A percentile compares a stretch with the other conserved stretches of the same genome.
phyloP scores from a whole-genome alignment of 1,139 yeast genomes.

The Diutina neorugosa region DNA sequence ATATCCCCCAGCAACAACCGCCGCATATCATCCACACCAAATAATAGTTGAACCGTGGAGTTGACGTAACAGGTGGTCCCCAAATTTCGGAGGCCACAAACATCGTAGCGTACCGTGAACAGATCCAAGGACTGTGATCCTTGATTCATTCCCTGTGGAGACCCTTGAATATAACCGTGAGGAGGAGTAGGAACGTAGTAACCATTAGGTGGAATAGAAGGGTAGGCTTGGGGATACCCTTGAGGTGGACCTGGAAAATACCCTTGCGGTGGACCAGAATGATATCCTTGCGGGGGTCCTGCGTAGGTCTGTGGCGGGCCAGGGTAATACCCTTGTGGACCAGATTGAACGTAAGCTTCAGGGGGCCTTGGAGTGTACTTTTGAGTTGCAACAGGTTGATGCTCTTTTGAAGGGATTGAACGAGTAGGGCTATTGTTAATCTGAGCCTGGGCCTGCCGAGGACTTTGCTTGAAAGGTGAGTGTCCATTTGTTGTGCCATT shows the following conservation, averaged over 20 bases:
- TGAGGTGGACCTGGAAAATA: neutral
- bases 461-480: neutral
- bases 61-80: conserved; percentile 70
- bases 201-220: neutral
- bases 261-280: neutral
- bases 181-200: neutral
- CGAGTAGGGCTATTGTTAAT: neutral
- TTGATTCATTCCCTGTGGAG: neutral
- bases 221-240: neutral
- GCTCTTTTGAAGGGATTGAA: neutral
- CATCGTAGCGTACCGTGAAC: neutral
- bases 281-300: neutral
- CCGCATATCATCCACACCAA: conserved; percentile 38
- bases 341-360: neutral
- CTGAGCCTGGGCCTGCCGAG: neutral
- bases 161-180: neutral
- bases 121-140: neutral
- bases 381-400: neutral
- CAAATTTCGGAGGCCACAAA: conserved; percentile 57
- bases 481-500: neutral
- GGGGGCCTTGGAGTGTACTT: neutral
- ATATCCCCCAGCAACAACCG: conserved; percentile 23
- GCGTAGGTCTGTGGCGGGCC: neutral
- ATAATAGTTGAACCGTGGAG: conserved; percentile 53
- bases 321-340: neutral